Percentiles rank a stretch among this genome's conserved stretches.
Evolutionary conservation across 2,329 filamentous ascomycete genomes (phyloP).

Genomic region (Ilyonectria sp.): DNA sequence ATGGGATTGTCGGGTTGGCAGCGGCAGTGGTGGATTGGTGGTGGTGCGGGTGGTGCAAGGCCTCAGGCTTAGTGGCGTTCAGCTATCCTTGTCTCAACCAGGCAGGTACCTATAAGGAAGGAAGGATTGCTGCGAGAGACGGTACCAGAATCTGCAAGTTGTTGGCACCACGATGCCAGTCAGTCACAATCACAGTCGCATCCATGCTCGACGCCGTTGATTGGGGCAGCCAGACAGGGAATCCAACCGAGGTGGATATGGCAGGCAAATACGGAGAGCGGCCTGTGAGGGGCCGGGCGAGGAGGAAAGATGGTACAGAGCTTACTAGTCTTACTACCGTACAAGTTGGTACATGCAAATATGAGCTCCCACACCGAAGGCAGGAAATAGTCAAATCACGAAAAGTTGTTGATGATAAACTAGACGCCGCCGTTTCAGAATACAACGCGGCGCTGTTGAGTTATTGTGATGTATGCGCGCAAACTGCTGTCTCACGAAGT

Average conservation of each 20-base stretch:
- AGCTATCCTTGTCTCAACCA: constrained; percentile 26
- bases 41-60: constrained; percentile 21
- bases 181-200: constrained; percentile 33
- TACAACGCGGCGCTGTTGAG: background rate
- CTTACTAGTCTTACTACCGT: too few species aligned
- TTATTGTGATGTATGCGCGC: background rate
- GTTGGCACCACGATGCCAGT: constrained; percentile 24
- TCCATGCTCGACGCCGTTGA: constrained; percentile 23
- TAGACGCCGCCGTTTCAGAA: background rate
- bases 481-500: background rate
- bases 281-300: constrained; percentile 10
- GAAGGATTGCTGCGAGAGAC: constrained; percentile 16
- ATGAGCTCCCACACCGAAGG: background rate
- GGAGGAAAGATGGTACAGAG: constrained; percentile 6
- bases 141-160: constrained; percentile 26
- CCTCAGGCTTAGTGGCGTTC: constrained; percentile 25
- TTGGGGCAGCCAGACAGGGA: constrained; percentile 25
- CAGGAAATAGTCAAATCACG: background rate
- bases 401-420: background rate
- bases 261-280: constrained; percentile 10
- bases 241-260: constrained; percentile 26
- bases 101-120: constrained; percentile 16
- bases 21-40: constrained; percentile 11
- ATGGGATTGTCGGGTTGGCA: constrained; percentile 15
- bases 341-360: background rate